Percentiles rank a stretch among this genome's conserved stretches.
phyloP scores from a whole-genome alignment of 78 protist genomes.

The Dictyostelium intermedium region DNA sequence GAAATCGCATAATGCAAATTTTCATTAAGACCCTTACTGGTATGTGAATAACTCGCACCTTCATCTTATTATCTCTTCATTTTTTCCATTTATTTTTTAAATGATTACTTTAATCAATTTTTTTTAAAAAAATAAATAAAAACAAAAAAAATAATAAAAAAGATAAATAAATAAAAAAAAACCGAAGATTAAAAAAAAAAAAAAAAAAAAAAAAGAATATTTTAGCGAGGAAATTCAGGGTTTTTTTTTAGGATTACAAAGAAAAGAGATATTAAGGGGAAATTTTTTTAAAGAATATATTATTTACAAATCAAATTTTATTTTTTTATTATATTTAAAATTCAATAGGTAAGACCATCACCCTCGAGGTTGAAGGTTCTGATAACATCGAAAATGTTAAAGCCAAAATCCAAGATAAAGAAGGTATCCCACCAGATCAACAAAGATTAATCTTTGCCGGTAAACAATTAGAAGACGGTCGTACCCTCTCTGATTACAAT shows the following conservation, averaged over 20 bases:
- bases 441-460: conserved; percentile 99
- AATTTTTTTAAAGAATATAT: too few species aligned
- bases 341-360: conserved; percentile 97
- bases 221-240: too few species aligned
- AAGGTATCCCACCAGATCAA: conserved; percentile 99
- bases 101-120: neutral
- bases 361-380: conserved; percentile 95
- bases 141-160: too few species aligned
- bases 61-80: neutral
- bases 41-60: neutral
- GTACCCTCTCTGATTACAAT: conserved; percentile 98
- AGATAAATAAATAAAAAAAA: too few species aligned
- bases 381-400: conserved; percentile 98
- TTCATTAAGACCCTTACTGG: conserved; percentile 93
- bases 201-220: too few species aligned
- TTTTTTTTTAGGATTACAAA: too few species aligned
- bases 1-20: conserved; percentile 84
- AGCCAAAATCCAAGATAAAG: conserved; percentile 98
- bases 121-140: neutral
- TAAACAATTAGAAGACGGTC: conserved; percentile 99
- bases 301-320: conserved; percentile 3
- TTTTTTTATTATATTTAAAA: conserved; percentile 93
- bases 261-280: neutral
- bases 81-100: too few species aligned
- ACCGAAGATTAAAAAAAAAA: too few species aligned